Base-by-base conservation (phyloP, 225 moss, liverwort and hornwort genomes). In the Rhytidiadelphus loreus region DNA sequence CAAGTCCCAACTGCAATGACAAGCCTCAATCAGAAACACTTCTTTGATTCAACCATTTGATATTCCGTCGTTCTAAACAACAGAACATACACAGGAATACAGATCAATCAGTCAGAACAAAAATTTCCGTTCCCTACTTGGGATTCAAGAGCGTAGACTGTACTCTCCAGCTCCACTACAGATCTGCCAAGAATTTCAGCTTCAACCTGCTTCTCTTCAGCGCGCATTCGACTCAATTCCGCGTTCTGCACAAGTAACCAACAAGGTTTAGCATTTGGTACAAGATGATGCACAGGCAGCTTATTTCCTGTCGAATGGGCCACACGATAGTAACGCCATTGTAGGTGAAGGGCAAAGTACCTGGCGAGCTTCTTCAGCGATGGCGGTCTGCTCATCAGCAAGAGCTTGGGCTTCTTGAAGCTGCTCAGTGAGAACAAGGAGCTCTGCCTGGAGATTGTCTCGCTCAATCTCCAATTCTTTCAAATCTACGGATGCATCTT, bases 101-200 rank as follows among this genome's bases (percentile, higher is more conserved):
- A 81, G 69, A 65, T 59, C 69, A 76, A 65, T 59, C 69, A 81
- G 41, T 69, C 32, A 10, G 69, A 89, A 57, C 55, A 15, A 84
- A 58, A 75, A 46, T 28, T 41, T 66, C 60, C 16, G 53, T 23
- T 25, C 91, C 89, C 50, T 92, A 98, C 98, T 88, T 98, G 97
- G 60, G 91, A 95, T 92, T 98, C 98, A 64, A 98, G 95, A 55
- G 97, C 98, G 92, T 93, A 97, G 73, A 98, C 95, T 81, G 97
- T 97, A 77, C 95, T 97, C 92, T 98, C 98, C 83, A 98, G 91
- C 88, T 98, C 98, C 83, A 91, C 91, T 43, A 98, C 95, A 71
- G 97, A 96, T 94, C 88, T 95, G 82, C 91, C 95, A 73, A 98
- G 91, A 83, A 98, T 92, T 77, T 92, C 94, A 62, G 92, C 94